Base-by-base conservation (phyloP, 129 eudicot genomes). In the Kitagawia praeruptora region DNA sequence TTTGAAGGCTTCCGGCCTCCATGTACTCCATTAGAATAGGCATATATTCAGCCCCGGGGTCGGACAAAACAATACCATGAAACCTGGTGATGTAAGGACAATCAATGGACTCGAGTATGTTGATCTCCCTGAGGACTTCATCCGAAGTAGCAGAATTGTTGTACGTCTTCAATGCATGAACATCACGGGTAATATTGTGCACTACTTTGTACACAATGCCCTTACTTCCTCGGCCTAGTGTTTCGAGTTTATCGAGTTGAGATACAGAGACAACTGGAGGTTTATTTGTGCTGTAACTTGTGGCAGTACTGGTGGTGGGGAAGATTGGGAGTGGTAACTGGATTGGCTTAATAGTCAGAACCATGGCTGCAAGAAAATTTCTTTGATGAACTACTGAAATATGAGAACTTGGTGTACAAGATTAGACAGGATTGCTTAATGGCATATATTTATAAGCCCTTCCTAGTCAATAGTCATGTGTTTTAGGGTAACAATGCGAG, bases 111-210 rank as follows among this genome's bases (percentile, higher is more conserved):
- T n/a, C n/a, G n/a, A n/a, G n/a, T n/a, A n/a, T n/a, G n/a, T n/a
- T n/a, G n/a, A n/a, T n/a, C n/a, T n/a, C n/a, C n/a, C n/a, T n/a
- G n/a, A n/a, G n/a, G n/a, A n/a, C n/a, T n/a, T n/a, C n/a, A n/a
- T n/a, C n/a, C n/a, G n/a, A n/a, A n/a, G n/a, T n/a, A n/a, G n/a
- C n/a, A n/a, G n/a, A n/a, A n/a, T n/a, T n/a, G n/a, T n/a, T n/a
- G n/a, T n/a, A n/a, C n/a, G n/a, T n/a, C n/a, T 82, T 82, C 23
- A 82, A 45, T 0, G 84, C 84, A 38, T 77, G 54, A 15, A 80
- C 13, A 13, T 14, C 58, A 6, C 58, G 37, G 5, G 39, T 54
- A 12, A 23, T 14, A 4, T 74, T 80, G 78, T 80, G n/a, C 63
- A 14, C 71, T 23, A 4, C 83, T 58, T 74, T 39, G 74, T 73